Evolutionary conservation across 768 basidiomycete genomes (phyloP).

Genomic region (Lactarius sanguifluus): DNA sequence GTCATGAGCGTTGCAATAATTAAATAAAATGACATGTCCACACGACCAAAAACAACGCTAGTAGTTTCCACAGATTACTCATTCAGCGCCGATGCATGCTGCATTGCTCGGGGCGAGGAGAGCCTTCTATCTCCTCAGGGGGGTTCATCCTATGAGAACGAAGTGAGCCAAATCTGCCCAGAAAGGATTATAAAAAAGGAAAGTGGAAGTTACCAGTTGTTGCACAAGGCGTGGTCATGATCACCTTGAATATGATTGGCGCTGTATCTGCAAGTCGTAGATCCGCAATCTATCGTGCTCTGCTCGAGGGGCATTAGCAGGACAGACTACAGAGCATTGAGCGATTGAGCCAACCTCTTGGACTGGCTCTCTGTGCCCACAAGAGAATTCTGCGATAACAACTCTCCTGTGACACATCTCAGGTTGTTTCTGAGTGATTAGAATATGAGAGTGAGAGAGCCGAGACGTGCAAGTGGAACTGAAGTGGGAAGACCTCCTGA

Average conservation of each 20-base stretch:
- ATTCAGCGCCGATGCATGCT: constrained; percentile 5
- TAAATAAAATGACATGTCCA: constrained; percentile 15
- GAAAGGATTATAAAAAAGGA: neutral
- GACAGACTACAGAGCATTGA: too few species aligned
- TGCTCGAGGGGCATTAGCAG: constrained; percentile 3
- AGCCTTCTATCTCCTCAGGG: neutral
- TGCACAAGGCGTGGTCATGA: constrained; percentile 9
- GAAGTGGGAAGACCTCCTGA: constrained; percentile 1
- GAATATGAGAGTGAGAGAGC: constrained; percentile 7
- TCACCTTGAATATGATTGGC: neutral
- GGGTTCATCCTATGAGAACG: constrained; percentile 16
- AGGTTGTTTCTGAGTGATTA: neutral
- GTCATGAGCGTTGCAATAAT: neutral
- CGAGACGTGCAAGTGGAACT: constrained; percentile 8
- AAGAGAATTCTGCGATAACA: neutral
- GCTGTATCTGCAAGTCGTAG: constrained; percentile 19
- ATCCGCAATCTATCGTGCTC: constrained; percentile 15
- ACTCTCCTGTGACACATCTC: constrained; percentile 27
- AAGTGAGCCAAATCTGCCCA: neutral
- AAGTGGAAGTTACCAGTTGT: constrained; percentile 7
- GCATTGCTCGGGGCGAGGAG: constrained; percentile 14
- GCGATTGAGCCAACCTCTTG: neutral
- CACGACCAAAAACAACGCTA: neutral
- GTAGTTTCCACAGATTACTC: constrained; percentile 1
- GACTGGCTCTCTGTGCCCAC: constrained; percentile 22